Evolutionary conservation across 345 rosid genomes (phyloP).

Genomic region (Aquilaria malaccensis): DNA sequence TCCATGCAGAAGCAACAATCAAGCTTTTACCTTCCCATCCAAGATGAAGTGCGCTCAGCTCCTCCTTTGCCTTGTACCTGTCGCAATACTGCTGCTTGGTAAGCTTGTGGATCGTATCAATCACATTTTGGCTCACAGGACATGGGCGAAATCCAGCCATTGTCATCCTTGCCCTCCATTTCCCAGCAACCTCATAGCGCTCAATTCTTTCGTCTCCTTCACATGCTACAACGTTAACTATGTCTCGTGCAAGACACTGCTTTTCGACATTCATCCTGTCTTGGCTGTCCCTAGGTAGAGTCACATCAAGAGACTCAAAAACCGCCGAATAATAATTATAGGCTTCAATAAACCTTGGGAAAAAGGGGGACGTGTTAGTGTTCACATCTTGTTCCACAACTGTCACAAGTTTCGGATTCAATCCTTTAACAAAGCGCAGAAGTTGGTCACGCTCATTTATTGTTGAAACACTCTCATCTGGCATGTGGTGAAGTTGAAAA

Average conservation of each 20-base stretch:
- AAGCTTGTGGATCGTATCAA: conserved; percentile 36
- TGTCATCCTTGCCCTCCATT: conserved; percentile 93
- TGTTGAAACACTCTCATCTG: conserved; percentile 95
- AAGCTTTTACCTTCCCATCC: conserved; percentile 89
- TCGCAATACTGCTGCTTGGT: conserved; percentile 54
- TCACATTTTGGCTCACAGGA: conserved; percentile 51
- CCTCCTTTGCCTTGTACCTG: conserved; percentile 57
- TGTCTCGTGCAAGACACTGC: conserved; percentile 94
- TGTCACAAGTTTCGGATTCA: conserved; percentile 87
- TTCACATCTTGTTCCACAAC: conserved; percentile 92
- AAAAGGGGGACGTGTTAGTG: conserved; percentile 88
- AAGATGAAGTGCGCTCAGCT: conserved; percentile 62
- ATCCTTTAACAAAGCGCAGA: conserved; percentile 80
- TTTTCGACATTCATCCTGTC: conserved; percentile 94
- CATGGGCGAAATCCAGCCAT: conserved; percentile 85
- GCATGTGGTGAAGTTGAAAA: conserved; percentile 99
- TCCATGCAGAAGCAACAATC: conserved; percentile 92
- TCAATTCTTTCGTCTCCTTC: conserved; percentile 97
- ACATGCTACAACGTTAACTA: conserved; percentile 86
- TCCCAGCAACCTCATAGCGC: conserved; percentile 83
- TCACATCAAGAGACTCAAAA: conserved; percentile 83
- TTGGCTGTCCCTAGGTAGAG: conserved; percentile 87
- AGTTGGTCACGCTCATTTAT: conserved; percentile 87
- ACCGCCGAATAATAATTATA: conserved; percentile 87
- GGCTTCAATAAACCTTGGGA: conserved; percentile 71